These are phyloP conservation scores for Stephania yunnanensis DNA, from an alignment of 164 flowering plant species.

Conservation along the genomic window DNA sequence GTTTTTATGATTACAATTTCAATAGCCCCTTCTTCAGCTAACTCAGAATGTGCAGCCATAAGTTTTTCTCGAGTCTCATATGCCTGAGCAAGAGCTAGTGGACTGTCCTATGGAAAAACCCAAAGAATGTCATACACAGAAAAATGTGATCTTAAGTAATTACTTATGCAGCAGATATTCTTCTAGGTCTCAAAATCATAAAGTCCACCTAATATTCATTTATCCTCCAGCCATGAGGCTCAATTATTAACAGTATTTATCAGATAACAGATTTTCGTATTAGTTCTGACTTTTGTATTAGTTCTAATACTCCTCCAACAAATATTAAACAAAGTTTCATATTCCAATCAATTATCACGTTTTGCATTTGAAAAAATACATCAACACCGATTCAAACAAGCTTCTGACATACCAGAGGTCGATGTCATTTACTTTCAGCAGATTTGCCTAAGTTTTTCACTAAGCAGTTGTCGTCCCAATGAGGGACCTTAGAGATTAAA, in stretches of 20 bases:
- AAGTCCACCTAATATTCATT: background rate
- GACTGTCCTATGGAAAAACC: slow-evolving; percentile 64
- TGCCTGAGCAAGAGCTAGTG: slow-evolving; percentile 97
- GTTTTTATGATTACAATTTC: slow-evolving; percentile 85
- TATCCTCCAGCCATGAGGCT: background rate
- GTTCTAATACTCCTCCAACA: background rate
- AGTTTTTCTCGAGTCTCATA: slow-evolving; percentile 82
- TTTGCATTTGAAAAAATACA: background rate
- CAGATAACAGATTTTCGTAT: background rate
- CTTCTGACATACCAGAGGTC: background rate
- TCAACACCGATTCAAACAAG: background rate
- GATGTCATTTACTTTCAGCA: background rate
- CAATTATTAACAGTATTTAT: background rate
- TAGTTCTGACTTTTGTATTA: background rate
- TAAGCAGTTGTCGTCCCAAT: background rate
- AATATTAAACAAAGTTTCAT: background rate
- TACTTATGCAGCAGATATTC: background rate
- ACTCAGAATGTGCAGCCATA: slow-evolving; percentile 62
- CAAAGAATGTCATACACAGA: slow-evolving; percentile 18
- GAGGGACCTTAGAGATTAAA: background rate
- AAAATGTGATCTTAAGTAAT: background rate
- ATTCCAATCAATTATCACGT: background rate
- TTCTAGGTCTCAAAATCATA: background rate
- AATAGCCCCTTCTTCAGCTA: slow-evolving; percentile 90
- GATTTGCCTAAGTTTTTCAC: background rate